Percentiles rank a stretch among this genome's conserved stretches.
Evolutionary conservation across 1,139 yeast species (phyloP).

Genomic region (Diutina sp.): DNA sequence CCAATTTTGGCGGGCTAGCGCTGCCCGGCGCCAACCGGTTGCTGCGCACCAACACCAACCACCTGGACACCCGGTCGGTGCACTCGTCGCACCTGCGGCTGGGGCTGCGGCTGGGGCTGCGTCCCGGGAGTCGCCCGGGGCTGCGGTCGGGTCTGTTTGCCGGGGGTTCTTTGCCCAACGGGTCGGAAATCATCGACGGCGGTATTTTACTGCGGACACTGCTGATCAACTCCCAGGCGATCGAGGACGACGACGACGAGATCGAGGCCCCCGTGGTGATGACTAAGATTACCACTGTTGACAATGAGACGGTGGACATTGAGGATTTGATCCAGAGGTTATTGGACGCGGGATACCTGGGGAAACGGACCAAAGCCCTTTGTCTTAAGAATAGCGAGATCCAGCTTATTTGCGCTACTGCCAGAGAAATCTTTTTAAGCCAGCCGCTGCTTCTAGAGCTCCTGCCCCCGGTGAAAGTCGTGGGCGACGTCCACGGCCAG

Average conservation of each 20-base stretch:
- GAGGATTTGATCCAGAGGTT: conserved; percentile 84
- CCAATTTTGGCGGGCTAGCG: not conserved
- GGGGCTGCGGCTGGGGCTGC: conserved; percentile 1
- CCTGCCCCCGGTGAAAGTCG: conserved; percentile 92
- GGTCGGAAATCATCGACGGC: not conserved
- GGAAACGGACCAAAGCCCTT: conserved; percentile 79
- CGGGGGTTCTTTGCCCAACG: not conserved
- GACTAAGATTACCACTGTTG: not conserved
- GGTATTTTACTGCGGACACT: not conserved
- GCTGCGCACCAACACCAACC: conserved; percentile 1
- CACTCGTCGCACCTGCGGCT: not conserved
- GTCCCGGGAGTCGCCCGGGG: not conserved
- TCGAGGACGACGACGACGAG: not conserved
- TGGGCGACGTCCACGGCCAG: conserved; percentile 97
- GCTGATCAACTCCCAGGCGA: conserved; percentile 1
- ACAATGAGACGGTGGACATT: conserved; percentile 40
- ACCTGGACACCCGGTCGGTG: not conserved
- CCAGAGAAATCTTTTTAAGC: conserved; percentile 75
- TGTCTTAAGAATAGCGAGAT: conserved; percentile 84
- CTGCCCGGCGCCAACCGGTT: not conserved
- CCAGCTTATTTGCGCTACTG: conserved; percentile 70
- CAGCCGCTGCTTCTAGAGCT: conserved; percentile 86
- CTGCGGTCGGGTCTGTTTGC: not conserved
- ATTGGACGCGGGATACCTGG: conserved; percentile 90
- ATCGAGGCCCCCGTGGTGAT: not conserved